Base-by-base conservation (phyloP, 805 yeast species). In the Candida ficus region DNA sequence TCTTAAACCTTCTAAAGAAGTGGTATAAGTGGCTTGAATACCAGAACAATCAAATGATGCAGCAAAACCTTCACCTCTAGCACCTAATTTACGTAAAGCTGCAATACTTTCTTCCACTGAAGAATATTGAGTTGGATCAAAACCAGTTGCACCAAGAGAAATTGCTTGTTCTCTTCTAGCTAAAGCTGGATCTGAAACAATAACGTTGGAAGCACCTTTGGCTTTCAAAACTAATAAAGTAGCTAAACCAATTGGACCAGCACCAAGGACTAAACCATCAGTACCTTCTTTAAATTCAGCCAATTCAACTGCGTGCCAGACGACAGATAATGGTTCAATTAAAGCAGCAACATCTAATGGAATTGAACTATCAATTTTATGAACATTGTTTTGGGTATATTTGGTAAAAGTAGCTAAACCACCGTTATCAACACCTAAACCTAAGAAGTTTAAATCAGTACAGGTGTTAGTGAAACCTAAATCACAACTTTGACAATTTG, bases 211-310 rank as follows among this genome's bases (percentile, higher is more conserved):
- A 2, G 71, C 73, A 18, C 60, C 61, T 44, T 71, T 70, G 4
- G 78, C 80, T 45, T 70, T 67, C 39, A 72, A 53, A 9, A 76
- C 79, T 35, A 78, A 58, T n/a, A 76, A 62, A 4, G 80, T 68
- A 20, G 82, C 75, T 21, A 79, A 58, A 7, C 84, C 83, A 53
- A 78, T 77, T 18, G 83, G 80, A 5, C 84, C 84, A 19, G 78
- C 74, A 23, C 83, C 83, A n/a, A 78, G 52, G 13, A 78, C 73
- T 35, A 77, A 58, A 4, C 74, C 76, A 21, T 65, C 54, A 26
- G 66, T 63, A 25, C 78, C 80, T 19, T 52, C 59, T 41, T 63
- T 53, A 48, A 74, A 70, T 14, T 50, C 54, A 0, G 77, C 61
- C 5, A 69, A 61, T 43, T 68, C 64, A 26, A 71, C 72, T 2